These are phyloP conservation scores for Cytospora piceicola DNA, from an alignment of 2,329 filamentous ascomycete genomes.

Conservation along the genomic window DNA sequence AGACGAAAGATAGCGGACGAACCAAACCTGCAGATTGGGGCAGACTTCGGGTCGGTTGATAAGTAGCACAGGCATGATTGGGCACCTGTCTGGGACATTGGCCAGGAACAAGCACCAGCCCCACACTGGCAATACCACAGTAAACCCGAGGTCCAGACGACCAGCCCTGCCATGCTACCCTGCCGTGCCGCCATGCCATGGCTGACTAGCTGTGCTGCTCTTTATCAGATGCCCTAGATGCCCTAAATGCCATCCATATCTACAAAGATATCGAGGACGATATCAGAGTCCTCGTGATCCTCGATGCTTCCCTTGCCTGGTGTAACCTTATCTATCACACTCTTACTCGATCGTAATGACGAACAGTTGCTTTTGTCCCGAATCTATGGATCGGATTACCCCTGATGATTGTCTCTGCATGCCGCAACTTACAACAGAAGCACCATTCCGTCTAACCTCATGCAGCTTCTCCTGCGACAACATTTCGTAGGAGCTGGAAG, in stretches of 20 bases:
- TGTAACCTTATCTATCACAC: background rate
- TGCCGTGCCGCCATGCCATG: no score
- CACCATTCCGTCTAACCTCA: background rate
- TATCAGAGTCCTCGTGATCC: background rate
- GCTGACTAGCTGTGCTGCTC: background rate
- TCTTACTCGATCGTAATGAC: background rate
- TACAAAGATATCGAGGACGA: background rate
- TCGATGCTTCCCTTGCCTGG: background rate
- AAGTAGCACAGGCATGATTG: slow-evolving; percentile 1
- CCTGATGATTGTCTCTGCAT: background rate
- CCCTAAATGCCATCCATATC: background rate
- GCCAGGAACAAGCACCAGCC: slow-evolving; percentile 3
- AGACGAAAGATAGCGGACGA: background rate
- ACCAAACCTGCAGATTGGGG: background rate
- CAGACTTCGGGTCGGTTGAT: background rate
- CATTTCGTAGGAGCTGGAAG: background rate
- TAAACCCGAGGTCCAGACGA: background rate
- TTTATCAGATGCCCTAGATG: no score
- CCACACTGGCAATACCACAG: slow-evolving; percentile 1
- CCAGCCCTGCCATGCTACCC: background rate
- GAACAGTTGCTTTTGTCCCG: background rate
- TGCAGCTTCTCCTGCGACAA: background rate
- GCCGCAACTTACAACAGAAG: background rate
- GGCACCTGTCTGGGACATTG: background rate
- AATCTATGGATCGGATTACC: background rate